Base-by-base conservation (phyloP, 805 yeast genomes). In the Saturnispora hagleri region DNA sequence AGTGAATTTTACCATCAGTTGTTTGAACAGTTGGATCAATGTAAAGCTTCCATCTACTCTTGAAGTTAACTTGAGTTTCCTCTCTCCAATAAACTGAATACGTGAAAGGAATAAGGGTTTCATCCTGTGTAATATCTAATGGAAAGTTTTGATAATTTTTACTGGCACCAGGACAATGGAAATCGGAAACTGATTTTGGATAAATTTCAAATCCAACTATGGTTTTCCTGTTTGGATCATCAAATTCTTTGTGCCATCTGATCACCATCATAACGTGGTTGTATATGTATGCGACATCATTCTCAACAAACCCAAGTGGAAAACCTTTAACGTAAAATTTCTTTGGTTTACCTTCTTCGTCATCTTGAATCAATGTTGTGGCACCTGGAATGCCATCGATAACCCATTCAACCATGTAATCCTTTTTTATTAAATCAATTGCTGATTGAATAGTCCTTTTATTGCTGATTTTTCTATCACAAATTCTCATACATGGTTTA, bases 201-300 rank as follows among this genome's bases (percentile, higher is more conserved):
- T 89, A 89, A 13, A 88, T 86, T 68, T 89, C 97, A 59, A 89
- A 86, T 0, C 96, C 97, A 18, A 89, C 95, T 58, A 89, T 86
- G 3, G 86, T 73, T 56, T 75, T 72, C 47, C 69, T 65, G 17
- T 55, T 55, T 8, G 64, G 61, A 47, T 63, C 66, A 33, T 72
- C 56, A 62, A 71, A 65, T 54, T 76, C 71, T 47, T 70, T 69
- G 58, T 87, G 84, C 68, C 80, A 86, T 60, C 96, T 75, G 43
- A 89, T 74, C 13, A 89, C 91, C 51, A 89, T 60, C 84, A 84
- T 84, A 9, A 85, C 81, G 64, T 89, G 96, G 63, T 87, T 89
- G 66, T 89, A 80, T 31, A 89, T 55, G 62, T 79, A 85, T 4
- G 82, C 71, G 47, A 76, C 75, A n/a, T 73, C 82, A 53, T 79